These are phyloP conservation scores for Citrus medica DNA, from an alignment of 345 rosid genomes.

Conservation along the genomic window DNA sequence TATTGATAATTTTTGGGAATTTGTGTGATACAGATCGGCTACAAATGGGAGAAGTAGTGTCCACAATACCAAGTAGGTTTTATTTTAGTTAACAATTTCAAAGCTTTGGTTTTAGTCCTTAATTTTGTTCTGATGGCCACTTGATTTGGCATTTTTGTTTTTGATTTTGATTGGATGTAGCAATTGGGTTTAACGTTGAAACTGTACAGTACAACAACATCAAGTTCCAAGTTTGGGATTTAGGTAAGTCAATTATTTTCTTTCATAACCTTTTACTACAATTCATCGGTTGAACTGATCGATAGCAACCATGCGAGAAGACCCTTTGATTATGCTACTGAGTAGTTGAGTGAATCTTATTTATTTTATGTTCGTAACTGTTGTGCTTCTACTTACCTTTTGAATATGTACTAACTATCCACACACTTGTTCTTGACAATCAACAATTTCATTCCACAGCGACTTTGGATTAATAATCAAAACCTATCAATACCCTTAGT, in stretches of 20 bases:
- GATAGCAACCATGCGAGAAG: not conserved
- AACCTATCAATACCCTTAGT: too few relatives aligned
- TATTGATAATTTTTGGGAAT: not conserved
- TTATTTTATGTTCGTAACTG: not conserved
- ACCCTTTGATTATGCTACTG: not conserved
- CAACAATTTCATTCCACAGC: too few relatives aligned
- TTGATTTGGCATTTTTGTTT: not conserved
- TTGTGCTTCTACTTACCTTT: too few relatives aligned
- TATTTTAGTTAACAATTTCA: not conserved
- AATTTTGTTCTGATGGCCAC: not conserved
- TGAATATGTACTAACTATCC: too few relatives aligned
- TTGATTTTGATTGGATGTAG: slow-evolving; percentile 34
- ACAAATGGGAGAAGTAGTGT: slow-evolving; percentile 97
- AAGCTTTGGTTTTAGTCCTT: not conserved
- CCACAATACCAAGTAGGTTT: slow-evolving; percentile 76
- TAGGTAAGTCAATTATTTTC: slow-evolving; percentile 43
- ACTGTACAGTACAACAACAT: slow-evolving; percentile 91
- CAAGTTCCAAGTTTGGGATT: slow-evolving; percentile 93
- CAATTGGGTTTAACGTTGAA: slow-evolving; percentile 97
- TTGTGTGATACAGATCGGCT: slow-evolving; percentile 67
- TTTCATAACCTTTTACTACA: not conserved
- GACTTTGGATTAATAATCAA: too few relatives aligned
- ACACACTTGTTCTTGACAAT: too few relatives aligned
- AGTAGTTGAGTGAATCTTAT: not conserved
- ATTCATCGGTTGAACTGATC: not conserved